Evolutionary conservation across 2,329 filamentous ascomycete genomes (phyloP).

Genomic region (Paraconiothyrium sp.): DNA sequence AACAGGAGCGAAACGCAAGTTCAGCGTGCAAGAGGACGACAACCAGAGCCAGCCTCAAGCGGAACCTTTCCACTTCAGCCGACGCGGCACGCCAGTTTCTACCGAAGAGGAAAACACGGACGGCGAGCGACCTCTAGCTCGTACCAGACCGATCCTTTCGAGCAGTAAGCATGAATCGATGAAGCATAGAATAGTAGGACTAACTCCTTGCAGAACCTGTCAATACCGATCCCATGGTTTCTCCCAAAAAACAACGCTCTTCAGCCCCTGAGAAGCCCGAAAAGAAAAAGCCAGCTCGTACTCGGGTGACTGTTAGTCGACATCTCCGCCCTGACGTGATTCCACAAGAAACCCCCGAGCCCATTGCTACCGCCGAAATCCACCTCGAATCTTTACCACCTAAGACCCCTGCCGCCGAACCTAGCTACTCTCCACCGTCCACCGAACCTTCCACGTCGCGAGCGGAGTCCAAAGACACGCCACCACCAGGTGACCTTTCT

Average conservation of each 20-base stretch:
- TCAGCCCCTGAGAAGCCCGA: slow-evolving; percentile 32
- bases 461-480: slow-evolving; percentile 53
- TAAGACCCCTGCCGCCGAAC: slow-evolving; percentile 49
- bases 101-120: slow-evolving; percentile 28
- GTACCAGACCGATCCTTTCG: slow-evolving; percentile 50
- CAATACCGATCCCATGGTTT: slow-evolving; percentile 58
- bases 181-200: slow-evolving; percentile 24
- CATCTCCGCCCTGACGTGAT: slow-evolving; percentile 33
- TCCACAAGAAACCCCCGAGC: slow-evolving; percentile 31
- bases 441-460: slow-evolving; percentile 53
- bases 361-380: slow-evolving; percentile 39
- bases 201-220: slow-evolving; percentile 55
- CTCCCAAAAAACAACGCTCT: slow-evolving; percentile 51
- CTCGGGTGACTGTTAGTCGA: slow-evolving; percentile 37
- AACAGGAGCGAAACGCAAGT: slow-evolving; percentile 66
- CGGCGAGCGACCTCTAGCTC: slow-evolving; percentile 30
- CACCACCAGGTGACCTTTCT: slow-evolving; percentile 53
- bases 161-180: slow-evolving; percentile 49
- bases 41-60: slow-evolving; percentile 42
- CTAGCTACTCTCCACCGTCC: slow-evolving; percentile 56
- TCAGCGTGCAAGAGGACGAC: slow-evolving; percentile 63
- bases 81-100: slow-evolving; percentile 40
- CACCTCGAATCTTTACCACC: slow-evolving; percentile 49
- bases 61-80: slow-evolving; percentile 60
- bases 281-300: slow-evolving; percentile 30